Base-by-base conservation (phyloP, 106 monocot species). In the Allium sativum region DNA sequence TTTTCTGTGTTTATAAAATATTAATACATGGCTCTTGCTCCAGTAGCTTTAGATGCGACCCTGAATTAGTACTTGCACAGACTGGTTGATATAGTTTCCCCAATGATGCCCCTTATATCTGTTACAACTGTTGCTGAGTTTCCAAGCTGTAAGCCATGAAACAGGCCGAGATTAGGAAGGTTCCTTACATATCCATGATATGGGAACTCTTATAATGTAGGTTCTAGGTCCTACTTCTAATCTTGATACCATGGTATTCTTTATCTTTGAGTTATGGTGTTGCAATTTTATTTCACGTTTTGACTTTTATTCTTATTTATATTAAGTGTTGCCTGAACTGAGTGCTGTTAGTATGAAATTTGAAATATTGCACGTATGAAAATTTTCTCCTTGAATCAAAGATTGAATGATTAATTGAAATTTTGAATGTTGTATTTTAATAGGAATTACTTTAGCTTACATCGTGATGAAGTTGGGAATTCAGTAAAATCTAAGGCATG, bases 171-270 rank as follows among this genome's bases (percentile, higher is more conserved):
- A 65, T 96, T 31, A 76, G 87, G 46, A 71, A 69, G 42, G 96
- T 98, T 10, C 96, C 96, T 3, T 87, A 91, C 62, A 98, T 98
- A 48, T 88, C 87, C n/a, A n/a, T n/a, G n/a, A n/a, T 47, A 98
- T 98, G 87, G 91, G 96, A 7, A 74, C 81, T 9, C 96, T 98
- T 46, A 84, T 98, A 16, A 73, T 87, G 15, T 83, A 87, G 71
- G 96, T 91, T 64, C 84, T 96, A 44, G 53, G 82, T 58, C 91
- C 96, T 1, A 66, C 66, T 7, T 98, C 96, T 9, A 65, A 75
- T 40, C 73, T 98, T 66, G 85, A 91, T 73, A 84, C 72, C 45
- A 91, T 91, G 87, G 96, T 95, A 15, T 20, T 12, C 19, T 64
- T 64, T 11, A 44, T 71, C 18, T 56, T 20, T 21, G n/a, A 45